These are phyloP conservation scores for Barnettozyma vustinii DNA, from an alignment of 805 yeast species.

Conservation along the genomic window DNA sequence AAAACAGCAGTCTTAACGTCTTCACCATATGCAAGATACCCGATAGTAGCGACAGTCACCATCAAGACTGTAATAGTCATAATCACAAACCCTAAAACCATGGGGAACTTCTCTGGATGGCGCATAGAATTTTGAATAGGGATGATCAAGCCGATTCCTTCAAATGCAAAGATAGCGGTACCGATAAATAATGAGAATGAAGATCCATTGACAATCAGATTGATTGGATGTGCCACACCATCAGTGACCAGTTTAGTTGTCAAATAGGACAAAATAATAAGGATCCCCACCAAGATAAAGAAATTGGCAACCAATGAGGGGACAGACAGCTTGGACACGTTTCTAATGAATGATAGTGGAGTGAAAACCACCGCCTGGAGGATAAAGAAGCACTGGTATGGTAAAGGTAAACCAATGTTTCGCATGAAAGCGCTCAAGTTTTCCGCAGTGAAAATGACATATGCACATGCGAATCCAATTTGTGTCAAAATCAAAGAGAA, in stretches of 20 bases:
- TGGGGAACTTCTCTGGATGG: constrained; percentile 67
- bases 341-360: constrained; percentile 69
- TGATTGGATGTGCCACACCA: constrained; percentile 46
- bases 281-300: constrained; percentile 60
- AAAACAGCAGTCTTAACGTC: constrained; percentile 62
- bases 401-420: constrained; percentile 43
- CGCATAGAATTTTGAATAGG: constrained; percentile 82
- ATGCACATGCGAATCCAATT: constrained; percentile 76
- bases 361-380: constrained; percentile 53
- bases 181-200: constrained; percentile 73
- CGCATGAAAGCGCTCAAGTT: constrained; percentile 58
- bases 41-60: constrained; percentile 58
- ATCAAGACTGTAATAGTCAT: constrained; percentile 57
- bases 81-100: constrained; percentile 56
- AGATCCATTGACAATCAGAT: constrained; percentile 44
- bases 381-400: constrained; percentile 38
- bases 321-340: constrained; percentile 67
- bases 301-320: constrained; percentile 69
- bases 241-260: constrained; percentile 37
- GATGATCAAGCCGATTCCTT: constrained; percentile 76
- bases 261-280: constrained; percentile 57
- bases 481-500: constrained; percentile 65
- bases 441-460: constrained; percentile 72
- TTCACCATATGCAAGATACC: constrained; percentile 66
- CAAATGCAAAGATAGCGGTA: constrained; percentile 83